These are phyloP conservation scores for Colletotrichum tropicale DNA, from an alignment of 2,329 filamentous ascomycete genomes.

Conservation along the genomic window DNA sequence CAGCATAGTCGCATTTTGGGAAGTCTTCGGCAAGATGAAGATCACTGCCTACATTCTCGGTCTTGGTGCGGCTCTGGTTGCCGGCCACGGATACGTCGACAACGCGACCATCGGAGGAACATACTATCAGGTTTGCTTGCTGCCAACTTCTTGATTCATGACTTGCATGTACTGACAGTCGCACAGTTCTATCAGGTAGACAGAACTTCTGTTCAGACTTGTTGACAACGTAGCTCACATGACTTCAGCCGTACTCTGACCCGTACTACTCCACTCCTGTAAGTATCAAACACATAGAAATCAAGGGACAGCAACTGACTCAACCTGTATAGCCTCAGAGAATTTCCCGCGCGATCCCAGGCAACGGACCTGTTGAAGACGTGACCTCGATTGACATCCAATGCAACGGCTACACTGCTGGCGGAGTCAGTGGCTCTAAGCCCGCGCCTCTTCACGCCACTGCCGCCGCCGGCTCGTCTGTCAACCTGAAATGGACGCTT, in stretches of 20 bases:
- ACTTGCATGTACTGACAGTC: background rate
- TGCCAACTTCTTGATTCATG: accelerated
- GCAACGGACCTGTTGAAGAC: conserved; percentile 63
- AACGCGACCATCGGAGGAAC: conserved; percentile 47
- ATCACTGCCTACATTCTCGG: conserved; percentile 16
- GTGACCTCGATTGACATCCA: conserved; percentile 58
- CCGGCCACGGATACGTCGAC: conserved; percentile 54
- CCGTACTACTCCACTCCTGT: conserved; percentile 6
- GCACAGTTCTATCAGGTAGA: conserved; percentile 35
- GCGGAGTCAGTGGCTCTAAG: conserved; percentile 49
- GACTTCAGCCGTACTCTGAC: conserved; percentile 25
- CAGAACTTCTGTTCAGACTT: background rate
- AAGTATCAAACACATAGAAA: background rate
- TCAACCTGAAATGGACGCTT: conserved; percentile 60
- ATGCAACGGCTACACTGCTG: conserved; percentile 57
- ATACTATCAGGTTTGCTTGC: conserved; percentile 34
- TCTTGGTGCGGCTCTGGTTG: conserved; percentile 43
- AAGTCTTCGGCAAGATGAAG: background rate
- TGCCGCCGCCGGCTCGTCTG: conserved; percentile 55
- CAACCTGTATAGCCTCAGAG: conserved; percentile 4
- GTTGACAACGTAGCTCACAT: background rate
- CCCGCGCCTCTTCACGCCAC: conserved; percentile 60
- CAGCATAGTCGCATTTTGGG: background rate
- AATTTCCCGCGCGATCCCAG: conserved; percentile 61
- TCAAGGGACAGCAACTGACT: background rate